Conservation (phyloP, 2,329 filamentous ascomycete species). For the Aspergillus eucalypticola region DNA sequence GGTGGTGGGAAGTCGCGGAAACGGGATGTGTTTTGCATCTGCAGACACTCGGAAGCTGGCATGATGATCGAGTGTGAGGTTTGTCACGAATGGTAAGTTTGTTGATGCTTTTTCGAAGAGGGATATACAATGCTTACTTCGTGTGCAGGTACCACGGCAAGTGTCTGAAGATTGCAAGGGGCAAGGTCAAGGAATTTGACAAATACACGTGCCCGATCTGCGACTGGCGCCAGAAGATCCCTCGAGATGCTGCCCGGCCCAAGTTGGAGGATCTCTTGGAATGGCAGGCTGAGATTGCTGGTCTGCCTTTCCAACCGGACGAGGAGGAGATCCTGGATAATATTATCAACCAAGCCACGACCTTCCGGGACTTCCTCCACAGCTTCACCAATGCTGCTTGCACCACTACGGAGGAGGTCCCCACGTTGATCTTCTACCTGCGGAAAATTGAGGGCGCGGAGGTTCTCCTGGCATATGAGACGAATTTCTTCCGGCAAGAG, state of each 20-base stretch:
- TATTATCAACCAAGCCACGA: slow-evolving; percentile 81
- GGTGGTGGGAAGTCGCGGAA: slow-evolving; percentile 54
- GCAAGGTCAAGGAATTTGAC: slow-evolving; percentile 97
- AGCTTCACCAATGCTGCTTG: slow-evolving; percentile 79
- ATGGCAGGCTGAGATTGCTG: slow-evolving; percentile 80
- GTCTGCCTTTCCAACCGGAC: slow-evolving; percentile 89
- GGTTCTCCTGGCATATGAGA: slow-evolving; percentile 85
- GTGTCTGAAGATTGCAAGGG: slow-evolving; percentile 93
- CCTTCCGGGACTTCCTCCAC: slow-evolving; percentile 79
- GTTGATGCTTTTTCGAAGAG: background rate
- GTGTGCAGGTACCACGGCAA: slow-evolving; percentile 85
- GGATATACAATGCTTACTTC: slow-evolving; percentile 26
- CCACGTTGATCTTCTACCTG: slow-evolving; percentile 89
- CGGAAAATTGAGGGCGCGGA: slow-evolving; percentile 97
- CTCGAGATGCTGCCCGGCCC: slow-evolving; percentile 89
- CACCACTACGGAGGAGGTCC: slow-evolving; percentile 80
- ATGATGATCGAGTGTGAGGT: slow-evolving; percentile 99
- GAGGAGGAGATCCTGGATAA: slow-evolving; percentile 84
- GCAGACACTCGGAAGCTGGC: slow-evolving; percentile 85
- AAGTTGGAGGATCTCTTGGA: slow-evolving; percentile 86
- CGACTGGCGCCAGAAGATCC: slow-evolving; percentile 95
- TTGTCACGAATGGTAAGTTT: slow-evolving; percentile 88
- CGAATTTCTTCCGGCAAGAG: slow-evolving; percentile 96
- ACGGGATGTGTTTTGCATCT: slow-evolving; percentile 95
- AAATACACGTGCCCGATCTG: slow-evolving; percentile 98